Percentiles rank a stretch among this genome's conserved stretches.
Evolutionary conservation across 257 asterid species (phyloP).

Genomic region (Linaria vulgaris): DNA sequence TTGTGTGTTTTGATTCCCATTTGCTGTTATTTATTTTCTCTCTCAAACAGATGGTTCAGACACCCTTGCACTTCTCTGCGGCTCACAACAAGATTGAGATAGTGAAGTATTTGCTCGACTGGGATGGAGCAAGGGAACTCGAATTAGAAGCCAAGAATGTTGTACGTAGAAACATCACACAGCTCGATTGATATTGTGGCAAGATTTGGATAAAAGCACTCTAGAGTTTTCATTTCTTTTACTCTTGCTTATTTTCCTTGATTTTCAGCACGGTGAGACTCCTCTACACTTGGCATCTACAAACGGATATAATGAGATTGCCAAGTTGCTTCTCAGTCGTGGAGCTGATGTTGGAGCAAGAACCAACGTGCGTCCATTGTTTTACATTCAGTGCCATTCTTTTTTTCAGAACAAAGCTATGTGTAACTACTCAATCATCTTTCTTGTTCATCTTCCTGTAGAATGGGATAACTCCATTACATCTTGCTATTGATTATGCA

Average conservation of each 20-base stretch:
- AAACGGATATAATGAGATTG: conserved; percentile 36
- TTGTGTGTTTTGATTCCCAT: not conserved
- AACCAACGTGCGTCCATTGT: conserved; percentile 35
- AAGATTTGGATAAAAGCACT: not conserved
- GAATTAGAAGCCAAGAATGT: conserved; percentile 46
- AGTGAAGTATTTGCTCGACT: conserved; percentile 36
- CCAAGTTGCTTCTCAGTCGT: conserved; percentile 32
- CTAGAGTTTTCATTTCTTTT: not conserved
- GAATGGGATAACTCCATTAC: conserved; percentile 44
- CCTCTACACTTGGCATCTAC: conserved; percentile 50
- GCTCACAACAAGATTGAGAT: conserved; percentile 30
- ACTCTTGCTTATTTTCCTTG: not conserved
- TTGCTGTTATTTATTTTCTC: not conserved
- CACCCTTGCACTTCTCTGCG: conserved; percentile 46
- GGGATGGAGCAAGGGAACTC: conserved; percentile 30
- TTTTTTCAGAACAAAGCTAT: not conserved
- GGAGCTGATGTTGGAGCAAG: conserved; percentile 37
- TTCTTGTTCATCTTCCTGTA: conserved; percentile 21
- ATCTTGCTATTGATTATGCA: conserved; percentile 45
- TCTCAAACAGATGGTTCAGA: conserved; percentile 35
- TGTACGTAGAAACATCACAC: conserved; percentile 28
- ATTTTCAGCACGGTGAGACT: conserved; percentile 49
- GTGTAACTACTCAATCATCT: not conserved
- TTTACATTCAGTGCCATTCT: not conserved
- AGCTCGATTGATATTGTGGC: not conserved